Base-by-base conservation (phyloP, 495 filamentous ascomycete species). In the Aspergillus mulundensis region DNA sequence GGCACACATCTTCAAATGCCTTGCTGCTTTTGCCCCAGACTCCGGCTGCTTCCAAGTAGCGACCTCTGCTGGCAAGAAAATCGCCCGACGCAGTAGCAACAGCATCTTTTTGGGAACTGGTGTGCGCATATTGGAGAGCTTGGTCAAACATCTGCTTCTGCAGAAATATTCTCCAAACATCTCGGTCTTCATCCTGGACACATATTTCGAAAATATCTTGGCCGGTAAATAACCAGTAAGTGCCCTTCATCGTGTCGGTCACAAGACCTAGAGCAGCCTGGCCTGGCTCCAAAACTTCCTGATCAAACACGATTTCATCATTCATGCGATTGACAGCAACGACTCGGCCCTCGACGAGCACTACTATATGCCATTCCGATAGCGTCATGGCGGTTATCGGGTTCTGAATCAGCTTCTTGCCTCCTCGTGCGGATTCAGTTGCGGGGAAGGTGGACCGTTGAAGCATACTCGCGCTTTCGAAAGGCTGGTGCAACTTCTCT, bases 11-110 rank as follows among this genome's bases (percentile, higher is more conserved):
- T 63, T 98, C 94, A 59, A 98, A 98, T 2, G 87, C 86, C 74
- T 97, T 97, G 63, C 87, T 96, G 73, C 93, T 97, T 72, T 88
- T 90, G 28, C 94, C 94, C 75, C 95, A 96, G 23, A 96, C 84
- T 30, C 79, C 82, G 11, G 94, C 95, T 15, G 94, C 94, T 66
- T 97, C 91, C 25, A 85, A 66, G 66, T 84, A 96, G 30, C 85
- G 80, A 11, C 90, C 89, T 73, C 89, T 90, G 53, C 77, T 81
- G 40, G 90, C 83, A 0, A 98, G 77, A 67, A 87, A 86, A 64
- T 98, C 95, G 15, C 94, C 94, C 23, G 88, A 94, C 4, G 90
- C 90, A 48, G 88, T 90, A 1, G 94, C 85, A 32, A 97, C 88
- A 20, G 88, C 87, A 69, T 97, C 94, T 63, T 84, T 92, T 66